phyloP scores from a whole-genome alignment of 768 basidiomycete species.

The Vararia minispora region DNA sequence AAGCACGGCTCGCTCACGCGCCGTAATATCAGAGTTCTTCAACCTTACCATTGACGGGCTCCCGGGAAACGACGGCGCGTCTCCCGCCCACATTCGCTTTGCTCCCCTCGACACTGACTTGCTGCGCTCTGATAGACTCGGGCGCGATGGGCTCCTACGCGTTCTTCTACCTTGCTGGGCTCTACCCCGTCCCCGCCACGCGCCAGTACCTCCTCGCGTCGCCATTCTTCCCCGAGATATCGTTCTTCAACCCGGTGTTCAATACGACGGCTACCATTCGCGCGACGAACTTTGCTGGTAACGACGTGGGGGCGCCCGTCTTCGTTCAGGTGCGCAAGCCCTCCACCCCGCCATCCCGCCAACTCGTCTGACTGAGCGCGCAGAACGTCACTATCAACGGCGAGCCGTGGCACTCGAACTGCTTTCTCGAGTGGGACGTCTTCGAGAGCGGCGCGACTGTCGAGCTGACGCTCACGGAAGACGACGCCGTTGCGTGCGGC shows the following conservation, averaged over 20 bases:
- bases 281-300: conserved; percentile 34
- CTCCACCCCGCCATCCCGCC: background rate
- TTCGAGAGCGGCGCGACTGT: conserved; percentile 41
- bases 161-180: conserved; percentile 44
- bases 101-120: background rate
- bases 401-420: conserved; percentile 46
- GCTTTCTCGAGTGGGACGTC: conserved; percentile 57
- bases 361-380: no score
- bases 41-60: conserved; percentile 45
- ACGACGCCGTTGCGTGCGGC: conserved; percentile 44
- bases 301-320: conserved; percentile 42
- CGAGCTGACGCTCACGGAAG: conserved; percentile 42
- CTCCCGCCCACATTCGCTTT: background rate
- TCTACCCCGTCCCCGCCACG: conserved; percentile 57
- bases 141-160: conserved; percentile 58
- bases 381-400: conserved; percentile 51
- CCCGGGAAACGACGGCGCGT: conserved; percentile 54
- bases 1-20: conserved; percentile 44
- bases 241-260: conserved; percentile 49
- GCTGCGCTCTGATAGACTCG: conserved; percentile 12
- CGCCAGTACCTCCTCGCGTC: conserved; percentile 48
- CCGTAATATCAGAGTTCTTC: conserved; percentile 44
- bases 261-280: conserved; percentile 46
- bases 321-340: conserved; percentile 49
- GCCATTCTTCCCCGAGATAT: conserved; percentile 48